A percentile compares a stretch with the other conserved stretches of the same genome.
Evolutionary conservation across 2,329 filamentous ascomycete species (phyloP).

Genomic region (Apiospora aurea): DNA sequence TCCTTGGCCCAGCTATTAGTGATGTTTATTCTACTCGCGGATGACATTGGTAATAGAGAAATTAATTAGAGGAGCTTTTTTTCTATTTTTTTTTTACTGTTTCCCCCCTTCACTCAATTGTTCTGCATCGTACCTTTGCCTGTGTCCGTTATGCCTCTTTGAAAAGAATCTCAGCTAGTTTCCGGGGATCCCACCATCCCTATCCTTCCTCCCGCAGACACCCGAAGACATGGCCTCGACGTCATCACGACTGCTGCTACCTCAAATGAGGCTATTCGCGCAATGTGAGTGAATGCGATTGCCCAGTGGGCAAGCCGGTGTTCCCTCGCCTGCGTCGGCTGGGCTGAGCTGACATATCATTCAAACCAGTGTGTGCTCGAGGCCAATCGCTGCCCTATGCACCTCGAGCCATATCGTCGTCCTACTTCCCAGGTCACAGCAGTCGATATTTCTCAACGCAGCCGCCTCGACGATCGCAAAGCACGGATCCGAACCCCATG

Average conservation of each 20-base stretch:
- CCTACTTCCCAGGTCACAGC: constrained; percentile 21
- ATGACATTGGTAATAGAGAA: constrained; percentile 8
- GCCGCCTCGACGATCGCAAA: constrained; percentile 34
- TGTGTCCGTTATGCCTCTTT: constrained; percentile 16
- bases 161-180: constrained; percentile 15
- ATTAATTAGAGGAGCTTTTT: neutral
- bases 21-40: constrained; percentile 11
- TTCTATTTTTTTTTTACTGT: neutral
- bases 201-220: constrained; percentile 18
- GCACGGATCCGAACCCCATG: constrained; percentile 30
- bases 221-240: constrained; percentile 28
- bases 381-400: constrained; percentile 30
- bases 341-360: constrained; percentile 7
- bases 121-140: neutral
- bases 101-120: neutral
- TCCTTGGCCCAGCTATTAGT: constrained; percentile 14
- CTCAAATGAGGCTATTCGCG: constrained; percentile 22
- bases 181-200: constrained; percentile 24
- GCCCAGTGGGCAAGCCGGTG: neutral
- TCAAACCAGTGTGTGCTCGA: constrained; percentile 32
- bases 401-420: constrained; percentile 27
- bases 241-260: constrained; percentile 26
- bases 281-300: constrained; percentile 20
- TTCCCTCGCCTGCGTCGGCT: too few relatives aligned
- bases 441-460: constrained; percentile 37